Evolutionary conservation across 2,329 filamentous ascomycete species (phyloP).

Genomic region (Eutypella sp.): DNA sequence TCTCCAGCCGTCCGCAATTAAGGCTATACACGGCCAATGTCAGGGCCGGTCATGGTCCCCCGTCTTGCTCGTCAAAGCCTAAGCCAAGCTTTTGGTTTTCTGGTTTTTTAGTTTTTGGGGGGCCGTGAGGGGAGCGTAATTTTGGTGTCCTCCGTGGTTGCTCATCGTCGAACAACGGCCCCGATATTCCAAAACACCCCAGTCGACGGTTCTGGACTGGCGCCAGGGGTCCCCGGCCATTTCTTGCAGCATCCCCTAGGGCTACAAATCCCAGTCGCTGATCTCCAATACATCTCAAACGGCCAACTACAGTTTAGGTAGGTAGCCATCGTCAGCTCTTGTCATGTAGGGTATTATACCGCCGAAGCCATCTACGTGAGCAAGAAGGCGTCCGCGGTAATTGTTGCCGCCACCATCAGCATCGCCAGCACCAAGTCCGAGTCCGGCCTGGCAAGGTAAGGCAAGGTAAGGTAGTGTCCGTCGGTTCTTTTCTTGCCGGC

Average conservation of each 20-base stretch:
- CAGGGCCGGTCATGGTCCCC: constrained; percentile 6
- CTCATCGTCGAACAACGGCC: neutral
- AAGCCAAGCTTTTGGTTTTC: neutral
- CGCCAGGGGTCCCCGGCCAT: constrained; percentile 7
- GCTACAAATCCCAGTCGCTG: neutral
- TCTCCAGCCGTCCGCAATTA: constrained; percentile 16
- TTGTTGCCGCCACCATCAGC: no score
- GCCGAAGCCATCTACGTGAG: no score
- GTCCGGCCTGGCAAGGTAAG: no score
- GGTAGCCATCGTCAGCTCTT: no score
- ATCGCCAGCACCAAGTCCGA: no score
- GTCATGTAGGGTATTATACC: neutral
- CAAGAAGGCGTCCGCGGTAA: no score
- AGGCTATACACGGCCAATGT: constrained; percentile 13
- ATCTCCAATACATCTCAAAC: neutral
- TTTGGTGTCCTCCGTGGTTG: neutral
- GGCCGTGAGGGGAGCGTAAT: no score
- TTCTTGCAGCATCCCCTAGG: neutral
- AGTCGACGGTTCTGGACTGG: neutral
- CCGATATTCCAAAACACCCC: neutral
- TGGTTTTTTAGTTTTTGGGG: no score
- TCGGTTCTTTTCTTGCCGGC: no score
- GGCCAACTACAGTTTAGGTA: neutral
- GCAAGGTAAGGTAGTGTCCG: neutral
- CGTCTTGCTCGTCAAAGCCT: constrained; percentile 7